These are phyloP conservation scores for Hymenoscyphus fraxineus DNA, from an alignment of 2,329 filamentous ascomycete species.

Conservation along the genomic window DNA sequence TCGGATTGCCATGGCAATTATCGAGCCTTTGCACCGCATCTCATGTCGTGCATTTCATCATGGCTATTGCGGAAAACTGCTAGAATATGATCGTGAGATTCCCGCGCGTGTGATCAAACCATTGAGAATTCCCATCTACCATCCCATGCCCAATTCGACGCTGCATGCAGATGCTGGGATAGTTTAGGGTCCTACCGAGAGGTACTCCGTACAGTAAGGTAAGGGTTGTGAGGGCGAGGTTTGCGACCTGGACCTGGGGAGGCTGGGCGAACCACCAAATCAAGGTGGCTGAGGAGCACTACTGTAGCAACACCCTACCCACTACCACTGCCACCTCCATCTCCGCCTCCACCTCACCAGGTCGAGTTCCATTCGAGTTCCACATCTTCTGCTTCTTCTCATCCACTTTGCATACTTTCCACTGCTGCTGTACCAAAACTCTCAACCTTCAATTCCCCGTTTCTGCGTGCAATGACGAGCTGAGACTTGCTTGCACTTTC, in stretches of 20 bases:
- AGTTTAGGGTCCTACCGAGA: neutral
- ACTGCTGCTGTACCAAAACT: conserved; percentile 2
- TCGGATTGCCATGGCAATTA: conserved; percentile 2
- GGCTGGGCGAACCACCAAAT: conserved; percentile 2
- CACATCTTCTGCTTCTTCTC: neutral
- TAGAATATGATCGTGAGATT: neutral
- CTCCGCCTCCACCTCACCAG: neutral
- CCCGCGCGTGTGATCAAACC: neutral
- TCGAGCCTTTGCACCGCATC: neutral
- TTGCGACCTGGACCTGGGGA: neutral
- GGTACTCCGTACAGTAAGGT: too few species aligned
- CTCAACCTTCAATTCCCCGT: conserved; percentile 1
- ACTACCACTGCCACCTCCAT: neutral
- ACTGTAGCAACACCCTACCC: neutral
- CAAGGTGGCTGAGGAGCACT: neutral
- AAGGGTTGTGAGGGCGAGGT: too few species aligned
- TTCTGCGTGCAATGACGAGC: conserved; percentile 1
- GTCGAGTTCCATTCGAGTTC: too few species aligned
- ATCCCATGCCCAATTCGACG: neutral
- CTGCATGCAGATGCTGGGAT: neutral
- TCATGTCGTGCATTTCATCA: neutral
- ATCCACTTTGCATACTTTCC: neutral
- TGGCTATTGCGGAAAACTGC: neutral
- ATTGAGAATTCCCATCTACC: neutral
- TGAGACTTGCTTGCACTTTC: neutral